phyloP scores from a whole-genome alignment of 805 yeast species.

The Saturnispora kantuleensis region DNA sequence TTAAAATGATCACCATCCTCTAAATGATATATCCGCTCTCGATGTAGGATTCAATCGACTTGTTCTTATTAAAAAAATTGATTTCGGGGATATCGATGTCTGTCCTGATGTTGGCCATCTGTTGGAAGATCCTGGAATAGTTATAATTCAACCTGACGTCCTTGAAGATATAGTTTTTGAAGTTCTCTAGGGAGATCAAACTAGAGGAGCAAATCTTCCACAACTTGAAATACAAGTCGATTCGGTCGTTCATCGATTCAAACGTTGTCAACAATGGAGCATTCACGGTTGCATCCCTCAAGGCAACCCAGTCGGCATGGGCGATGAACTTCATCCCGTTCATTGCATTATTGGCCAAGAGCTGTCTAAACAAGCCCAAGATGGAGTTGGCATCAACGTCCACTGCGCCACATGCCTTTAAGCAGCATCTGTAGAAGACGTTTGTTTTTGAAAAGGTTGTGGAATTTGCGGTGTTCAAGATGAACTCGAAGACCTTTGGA shows the following conservation, averaged over 20 bases:
- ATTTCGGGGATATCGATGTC: slow-evolving; percentile 35
- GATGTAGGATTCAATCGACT: slow-evolving; percentile 23
- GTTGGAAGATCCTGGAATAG: slow-evolving; percentile 29
- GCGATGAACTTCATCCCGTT: slow-evolving; percentile 56
- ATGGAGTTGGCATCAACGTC: slow-evolving; percentile 46
- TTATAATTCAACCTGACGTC: slow-evolving; percentile 35
- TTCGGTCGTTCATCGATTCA: slow-evolving; percentile 33
- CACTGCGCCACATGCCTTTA: slow-evolving; percentile 65
- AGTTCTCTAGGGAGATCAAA: slow-evolving; percentile 38
- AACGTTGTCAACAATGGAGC: slow-evolving; percentile 28
- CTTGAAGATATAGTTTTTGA: slow-evolving; percentile 35
- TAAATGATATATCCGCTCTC: slow-evolving; percentile 19
- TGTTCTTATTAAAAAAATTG: slow-evolving; percentile 24
- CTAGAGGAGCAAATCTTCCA: slow-evolving; percentile 41
- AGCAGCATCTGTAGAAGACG: slow-evolving; percentile 60
- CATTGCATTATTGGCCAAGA: slow-evolving; percentile 35
- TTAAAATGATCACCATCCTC: background rate
- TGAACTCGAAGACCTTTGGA: slow-evolving; percentile 51
- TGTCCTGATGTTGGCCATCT: slow-evolving; percentile 29
- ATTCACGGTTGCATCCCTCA: slow-evolving; percentile 64
- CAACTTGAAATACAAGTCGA: slow-evolving; percentile 43
- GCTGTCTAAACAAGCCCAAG: slow-evolving; percentile 27
- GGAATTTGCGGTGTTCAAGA: slow-evolving; percentile 48
- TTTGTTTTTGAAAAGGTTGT: slow-evolving; percentile 52
- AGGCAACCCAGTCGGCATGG: slow-evolving; percentile 76